Evolutionary conservation across 1,284 basidiomycete species (phyloP).

Genomic region (Puccinia novopanici): DNA sequence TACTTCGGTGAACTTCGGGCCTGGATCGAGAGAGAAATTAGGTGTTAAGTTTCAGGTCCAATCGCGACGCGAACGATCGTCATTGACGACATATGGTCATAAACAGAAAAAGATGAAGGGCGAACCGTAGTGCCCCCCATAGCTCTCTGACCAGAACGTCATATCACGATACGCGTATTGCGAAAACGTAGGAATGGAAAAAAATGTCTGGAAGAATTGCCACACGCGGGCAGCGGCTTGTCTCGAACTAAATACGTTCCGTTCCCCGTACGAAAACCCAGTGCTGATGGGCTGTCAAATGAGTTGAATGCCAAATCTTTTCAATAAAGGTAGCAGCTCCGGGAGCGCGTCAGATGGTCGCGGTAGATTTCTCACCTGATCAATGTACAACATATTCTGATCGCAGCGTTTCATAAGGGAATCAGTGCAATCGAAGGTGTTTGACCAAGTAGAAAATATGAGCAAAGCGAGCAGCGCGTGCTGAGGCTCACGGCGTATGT

Average conservation of each 20-base stretch:
- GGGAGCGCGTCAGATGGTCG: neutral
- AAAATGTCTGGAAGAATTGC: slow-evolving; percentile 49
- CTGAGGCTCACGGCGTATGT: slow-evolving; percentile 61
- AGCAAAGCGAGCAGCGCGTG: neutral
- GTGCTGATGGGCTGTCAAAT: slow-evolving; percentile 59
- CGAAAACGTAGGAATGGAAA: slow-evolving; percentile 34
- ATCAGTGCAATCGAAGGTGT: neutral
- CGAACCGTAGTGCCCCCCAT: slow-evolving; percentile 49
- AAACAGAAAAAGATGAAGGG: neutral
- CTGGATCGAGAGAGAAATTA: neutral
- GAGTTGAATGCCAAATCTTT: neutral
- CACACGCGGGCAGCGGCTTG: slow-evolving; percentile 48
- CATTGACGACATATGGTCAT: neutral
- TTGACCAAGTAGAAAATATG: neutral
- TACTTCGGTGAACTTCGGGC: slow-evolving; percentile 29
- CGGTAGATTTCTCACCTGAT: slow-evolving; percentile 61
- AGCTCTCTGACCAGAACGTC: slow-evolving; percentile 47
- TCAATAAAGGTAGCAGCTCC: neutral
- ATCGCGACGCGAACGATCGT: neutral
- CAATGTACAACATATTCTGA: slow-evolving; percentile 72
- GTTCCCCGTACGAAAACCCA: slow-evolving; percentile 45
- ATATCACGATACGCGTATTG: slow-evolving; percentile 35
- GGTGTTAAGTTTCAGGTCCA: neutral
- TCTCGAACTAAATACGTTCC: slow-evolving; percentile 34
- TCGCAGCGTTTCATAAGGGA: neutral